Conservation (phyloP, 208 protist species). For the Leishmania braziliensis region DNA sequence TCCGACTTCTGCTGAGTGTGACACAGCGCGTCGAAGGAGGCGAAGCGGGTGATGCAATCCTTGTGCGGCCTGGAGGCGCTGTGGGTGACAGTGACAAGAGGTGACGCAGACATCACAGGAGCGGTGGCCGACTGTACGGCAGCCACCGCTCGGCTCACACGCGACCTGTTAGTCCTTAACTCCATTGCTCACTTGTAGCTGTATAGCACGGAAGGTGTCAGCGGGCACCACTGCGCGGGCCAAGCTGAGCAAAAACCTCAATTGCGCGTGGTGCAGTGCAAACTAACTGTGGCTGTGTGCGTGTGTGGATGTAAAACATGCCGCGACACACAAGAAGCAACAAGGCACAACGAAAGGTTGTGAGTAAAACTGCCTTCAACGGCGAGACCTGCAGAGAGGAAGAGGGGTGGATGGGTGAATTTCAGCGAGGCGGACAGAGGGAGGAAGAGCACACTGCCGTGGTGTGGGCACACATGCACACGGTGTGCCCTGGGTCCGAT, state of each 20-base stretch:
- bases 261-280: neutral
- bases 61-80: neutral
- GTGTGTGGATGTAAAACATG: neutral
- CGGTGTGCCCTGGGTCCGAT: neutral
- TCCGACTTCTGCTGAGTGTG: slow-evolving; percentile 33
- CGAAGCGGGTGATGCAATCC: slow-evolving; percentile 40
- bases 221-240: neutral
- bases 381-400: neutral
- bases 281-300: neutral
- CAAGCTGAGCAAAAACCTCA: neutral
- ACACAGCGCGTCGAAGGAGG: slow-evolving; percentile 36
- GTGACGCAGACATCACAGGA: slow-evolving; percentile 21
- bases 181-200: slow-evolving; percentile 7
- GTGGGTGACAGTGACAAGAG: slow-evolving; percentile 16
- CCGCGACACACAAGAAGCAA: neutral
- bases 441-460: neutral
- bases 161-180: slow-evolving; percentile 9
- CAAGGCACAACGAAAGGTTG: neutral
- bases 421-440: neutral
- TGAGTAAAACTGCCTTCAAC: neutral
- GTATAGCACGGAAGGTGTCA: too few species aligned
- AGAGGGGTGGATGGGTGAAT: neutral
- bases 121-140: slow-evolving; percentile 48
- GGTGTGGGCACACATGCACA: neutral
- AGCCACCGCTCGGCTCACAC: slow-evolving; percentile 68